These are phyloP conservation scores for Flaveria sonorensis DNA, from an alignment of 129 eudicot genomes.

Conservation along the genomic window DNA sequence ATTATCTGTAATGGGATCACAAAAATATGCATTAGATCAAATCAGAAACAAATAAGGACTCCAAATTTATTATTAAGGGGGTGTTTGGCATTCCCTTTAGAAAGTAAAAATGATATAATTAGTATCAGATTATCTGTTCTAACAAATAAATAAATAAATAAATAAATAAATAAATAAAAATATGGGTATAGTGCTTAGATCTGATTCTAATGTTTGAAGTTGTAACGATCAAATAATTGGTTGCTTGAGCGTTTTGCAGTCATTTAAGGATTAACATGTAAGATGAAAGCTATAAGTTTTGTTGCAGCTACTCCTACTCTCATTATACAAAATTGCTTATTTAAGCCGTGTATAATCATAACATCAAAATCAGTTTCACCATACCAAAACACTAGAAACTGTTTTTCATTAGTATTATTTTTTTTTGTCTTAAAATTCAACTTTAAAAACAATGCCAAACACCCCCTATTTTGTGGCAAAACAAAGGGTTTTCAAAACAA, in stretches of 20 bases:
- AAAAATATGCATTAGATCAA: background rate
- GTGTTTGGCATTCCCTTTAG: background rate
- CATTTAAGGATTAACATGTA: background rate
- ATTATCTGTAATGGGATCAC: conserved; percentile 48
- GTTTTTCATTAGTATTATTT: no score
- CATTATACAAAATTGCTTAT: background rate
- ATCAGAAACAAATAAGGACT: background rate
- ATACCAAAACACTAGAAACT: background rate
- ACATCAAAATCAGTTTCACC: background rate
- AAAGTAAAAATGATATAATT: background rate
- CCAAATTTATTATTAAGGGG: no score
- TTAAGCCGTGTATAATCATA: background rate
- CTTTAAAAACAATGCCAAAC: background rate
- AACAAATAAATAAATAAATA: no score
- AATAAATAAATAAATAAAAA: no score
- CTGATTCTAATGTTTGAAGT: background rate
- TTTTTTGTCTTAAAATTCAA: background rate
- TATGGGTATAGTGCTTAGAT: no score
- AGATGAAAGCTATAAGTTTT: background rate
- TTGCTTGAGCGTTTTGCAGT: background rate
- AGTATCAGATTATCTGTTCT: background rate
- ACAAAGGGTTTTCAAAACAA: background rate
- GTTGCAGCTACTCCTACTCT: background rate
- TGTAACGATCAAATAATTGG: background rate
- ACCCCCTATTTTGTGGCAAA: background rate